Conservation (phyloP, 1,139 yeast genomes). For the Candida buenavistaensis region DNA sequence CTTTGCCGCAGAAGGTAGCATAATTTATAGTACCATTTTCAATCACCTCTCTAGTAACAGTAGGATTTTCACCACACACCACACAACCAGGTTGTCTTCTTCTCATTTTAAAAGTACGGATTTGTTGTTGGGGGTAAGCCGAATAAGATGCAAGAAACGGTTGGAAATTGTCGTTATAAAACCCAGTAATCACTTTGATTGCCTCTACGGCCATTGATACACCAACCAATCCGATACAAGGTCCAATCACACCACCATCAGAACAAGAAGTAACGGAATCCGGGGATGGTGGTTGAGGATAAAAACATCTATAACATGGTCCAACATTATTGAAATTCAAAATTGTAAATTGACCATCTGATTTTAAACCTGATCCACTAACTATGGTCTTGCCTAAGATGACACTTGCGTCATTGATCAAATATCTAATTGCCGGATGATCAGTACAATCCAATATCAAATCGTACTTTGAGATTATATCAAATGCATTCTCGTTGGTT, state of each 20-base stretch:
- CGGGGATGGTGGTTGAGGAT: constrained; percentile 89
- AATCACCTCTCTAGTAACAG: constrained; percentile 48
- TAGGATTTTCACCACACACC: constrained; percentile 59
- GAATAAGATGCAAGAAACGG: constrained; percentile 74
- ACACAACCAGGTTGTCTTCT: constrained; percentile 58
- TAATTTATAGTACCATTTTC: constrained; percentile 57
- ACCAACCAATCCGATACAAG: constrained; percentile 92
- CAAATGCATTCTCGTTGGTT: constrained; percentile 59
- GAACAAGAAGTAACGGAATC: constrained; percentile 81
- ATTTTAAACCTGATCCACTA: constrained; percentile 87
- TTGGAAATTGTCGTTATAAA: constrained; percentile 54
- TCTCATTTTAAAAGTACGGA: constrained; percentile 81
- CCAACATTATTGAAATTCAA: constrained; percentile 68
- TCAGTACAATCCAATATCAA: constrained; percentile 91
- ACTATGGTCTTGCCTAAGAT: constrained; percentile 68
- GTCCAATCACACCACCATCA: constrained; percentile 95
- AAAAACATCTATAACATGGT: constrained; percentile 94
- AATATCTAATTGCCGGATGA: constrained; percentile 82
- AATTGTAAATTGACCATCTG: constrained; percentile 87
- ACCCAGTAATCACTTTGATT: constrained; percentile 66
- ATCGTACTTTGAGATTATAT: constrained; percentile 64
- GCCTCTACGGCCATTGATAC: constrained; percentile 87
- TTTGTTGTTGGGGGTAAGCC: constrained; percentile 70
- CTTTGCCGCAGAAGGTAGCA: constrained; percentile 69
- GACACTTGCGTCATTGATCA: constrained; percentile 85